Conservation (phyloP, 441 rosid genomes). For the Gossypium schwendimanii region DNA sequence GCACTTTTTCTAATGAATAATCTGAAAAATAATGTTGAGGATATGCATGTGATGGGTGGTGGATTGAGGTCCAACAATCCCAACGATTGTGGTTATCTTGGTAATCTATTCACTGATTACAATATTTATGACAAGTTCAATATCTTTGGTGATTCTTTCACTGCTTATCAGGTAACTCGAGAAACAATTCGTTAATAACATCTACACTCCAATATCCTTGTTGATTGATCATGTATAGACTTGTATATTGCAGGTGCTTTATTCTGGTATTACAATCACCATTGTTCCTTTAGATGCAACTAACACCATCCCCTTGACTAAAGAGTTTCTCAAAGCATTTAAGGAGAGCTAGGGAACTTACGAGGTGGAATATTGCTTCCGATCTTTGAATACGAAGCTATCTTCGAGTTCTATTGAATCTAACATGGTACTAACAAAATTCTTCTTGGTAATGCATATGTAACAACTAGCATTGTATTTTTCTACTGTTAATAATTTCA, state of each 20-base stretch:
- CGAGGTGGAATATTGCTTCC: constrained; percentile 74
- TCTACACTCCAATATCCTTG: neutral
- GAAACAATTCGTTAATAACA: neutral
- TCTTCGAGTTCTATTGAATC: constrained; percentile 55
- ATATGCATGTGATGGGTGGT: constrained; percentile 8
- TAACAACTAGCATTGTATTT: neutral
- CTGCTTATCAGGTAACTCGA: constrained; percentile 62
- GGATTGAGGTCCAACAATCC: constrained; percentile 59
- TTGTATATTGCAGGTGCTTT: constrained; percentile 49
- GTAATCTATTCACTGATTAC: constrained; percentile 59
- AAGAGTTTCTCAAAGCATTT: constrained; percentile 50
- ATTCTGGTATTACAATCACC: constrained; percentile 76
- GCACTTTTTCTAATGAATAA: constrained; percentile 66
- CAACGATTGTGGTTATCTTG: constrained; percentile 58
- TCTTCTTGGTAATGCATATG: neutral
- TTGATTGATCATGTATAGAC: neutral
- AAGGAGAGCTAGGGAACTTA: constrained; percentile 53
- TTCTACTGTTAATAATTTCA: neutral
- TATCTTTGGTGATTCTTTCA: constrained; percentile 75
- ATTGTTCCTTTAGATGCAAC: constrained; percentile 88
- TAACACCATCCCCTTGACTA: constrained; percentile 58
- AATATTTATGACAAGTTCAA: constrained; percentile 90
- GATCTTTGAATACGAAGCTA: constrained; percentile 46
- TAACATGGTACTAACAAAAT: constrained; percentile 32
- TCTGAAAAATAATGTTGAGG: constrained; percentile 67